phyloP scores from a whole-genome alignment of 192 early-diverging fungal genomes.

The Oehlia diaphana region DNA sequence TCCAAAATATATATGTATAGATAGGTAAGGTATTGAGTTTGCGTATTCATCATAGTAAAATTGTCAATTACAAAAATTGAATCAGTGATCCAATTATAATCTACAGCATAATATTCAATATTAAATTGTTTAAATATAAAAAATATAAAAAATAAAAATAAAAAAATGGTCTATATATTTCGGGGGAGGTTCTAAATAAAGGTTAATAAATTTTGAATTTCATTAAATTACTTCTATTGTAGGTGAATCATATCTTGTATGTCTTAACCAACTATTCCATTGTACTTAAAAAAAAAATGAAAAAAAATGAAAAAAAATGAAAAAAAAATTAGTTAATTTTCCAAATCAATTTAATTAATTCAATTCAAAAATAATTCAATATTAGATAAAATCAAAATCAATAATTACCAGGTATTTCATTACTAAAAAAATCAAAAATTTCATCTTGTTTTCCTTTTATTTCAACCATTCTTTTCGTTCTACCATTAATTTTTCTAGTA shows the following conservation, averaged over 20 bases:
- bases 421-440: conserved; percentile 7
- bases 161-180: no score
- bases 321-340: not conserved
- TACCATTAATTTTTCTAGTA: not conserved
- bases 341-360: no score
- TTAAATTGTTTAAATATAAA: no score
- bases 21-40: no score
- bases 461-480: conserved; percentile 17
- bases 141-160: no score
- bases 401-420: conserved; percentile 20
- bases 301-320: not conserved
- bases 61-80: not conserved
- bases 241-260: conserved; percentile 27
- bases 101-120: no score
- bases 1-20: no score
- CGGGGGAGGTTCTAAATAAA: not conserved
- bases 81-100: no score
- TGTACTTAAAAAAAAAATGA: conserved; percentile 3
- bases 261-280: conserved; percentile 31
- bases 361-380: not conserved
- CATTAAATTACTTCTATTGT: conserved; percentile 19
- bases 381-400: not conserved
- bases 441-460: not conserved
- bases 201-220: not conserved
- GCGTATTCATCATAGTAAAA: not conserved